Percentiles rank a stretch among this genome's conserved stretches.
Conservation (phyloP, 768 basidiomycete genomes). For the Xerocomellus dryophilus region DNA sequence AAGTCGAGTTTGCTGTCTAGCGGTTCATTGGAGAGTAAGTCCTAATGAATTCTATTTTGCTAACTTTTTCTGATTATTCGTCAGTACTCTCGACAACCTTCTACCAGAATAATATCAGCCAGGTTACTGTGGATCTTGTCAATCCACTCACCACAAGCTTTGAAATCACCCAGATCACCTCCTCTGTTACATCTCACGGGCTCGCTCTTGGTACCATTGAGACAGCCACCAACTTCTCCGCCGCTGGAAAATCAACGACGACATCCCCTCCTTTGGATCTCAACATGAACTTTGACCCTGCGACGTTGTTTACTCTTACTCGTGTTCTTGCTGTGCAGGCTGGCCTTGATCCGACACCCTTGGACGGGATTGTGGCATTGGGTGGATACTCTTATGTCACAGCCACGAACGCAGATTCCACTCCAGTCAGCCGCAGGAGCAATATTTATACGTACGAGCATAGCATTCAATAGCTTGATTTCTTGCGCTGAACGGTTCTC, state of each 20-base stretch:
- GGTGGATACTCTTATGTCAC: slow-evolving; percentile 63
- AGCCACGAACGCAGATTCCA: slow-evolving; percentile 33
- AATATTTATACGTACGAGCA: slow-evolving; percentile 52
- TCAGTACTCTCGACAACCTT: slow-evolving; percentile 66
- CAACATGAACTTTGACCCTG: slow-evolving; percentile 65
- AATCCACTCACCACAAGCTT: slow-evolving; percentile 69
- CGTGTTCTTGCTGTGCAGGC: slow-evolving; percentile 64
- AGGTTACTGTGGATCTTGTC: slow-evolving; percentile 56
- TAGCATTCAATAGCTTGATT: background rate
- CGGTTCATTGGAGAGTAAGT: slow-evolving; percentile 52
- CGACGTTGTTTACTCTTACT: slow-evolving; percentile 67
- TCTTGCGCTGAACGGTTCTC: background rate
- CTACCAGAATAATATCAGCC: slow-evolving; percentile 56
- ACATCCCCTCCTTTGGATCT: slow-evolving; percentile 57
- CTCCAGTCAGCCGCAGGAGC: slow-evolving; percentile 35
- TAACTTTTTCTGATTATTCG: background rate
- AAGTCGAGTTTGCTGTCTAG: slow-evolving; percentile 52
- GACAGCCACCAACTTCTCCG: slow-evolving; percentile 47
- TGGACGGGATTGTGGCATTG: slow-evolving; percentile 63
- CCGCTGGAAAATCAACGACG: slow-evolving; percentile 51
- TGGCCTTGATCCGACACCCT: slow-evolving; percentile 53
- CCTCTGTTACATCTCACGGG: slow-evolving; percentile 60
- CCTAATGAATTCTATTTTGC: background rate
- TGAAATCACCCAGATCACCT: slow-evolving; percentile 54
- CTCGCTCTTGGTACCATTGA: slow-evolving; percentile 62